Evolutionary conservation across 805 yeast genomes (phyloP), one percentile per base, ranked within the genome.

Genomic region (Wickerhamiella lipophila): DNA sequence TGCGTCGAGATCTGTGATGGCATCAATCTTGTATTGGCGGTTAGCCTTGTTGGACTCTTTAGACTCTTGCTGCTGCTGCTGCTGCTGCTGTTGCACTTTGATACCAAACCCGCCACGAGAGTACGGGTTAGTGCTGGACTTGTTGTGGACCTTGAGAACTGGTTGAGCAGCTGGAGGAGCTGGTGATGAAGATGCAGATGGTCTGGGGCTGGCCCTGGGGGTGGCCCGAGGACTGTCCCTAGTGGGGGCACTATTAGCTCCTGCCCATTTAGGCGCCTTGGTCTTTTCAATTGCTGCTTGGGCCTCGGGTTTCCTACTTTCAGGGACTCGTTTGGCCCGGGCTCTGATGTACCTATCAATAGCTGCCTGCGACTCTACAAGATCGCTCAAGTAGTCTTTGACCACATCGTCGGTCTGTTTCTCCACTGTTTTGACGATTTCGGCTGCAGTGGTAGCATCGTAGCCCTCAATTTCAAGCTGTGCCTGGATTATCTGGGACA

Each of bases 1-100:
- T 1, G 77, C 75, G 51, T 82, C 87, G 6, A 83, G 71, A 51
- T 82, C 89, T 43, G 76, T 70, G 49, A 83, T 60, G 22, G 76
- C 73, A 35, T 75, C 79, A 6, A 78, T 61, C 57, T 73, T 77
- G 53, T 66, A 70, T 56, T 54, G 51, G 2, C 50, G 44, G 16
- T 52, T 32, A 12, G 40, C 39, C 35, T 49, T 43, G 27, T 30
- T 42, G 16, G 19, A 15, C 30, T 43, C 16, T 9, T 18, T n/a
- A 8, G 26, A 23, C 8, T 23, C 26, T 34, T 32, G 18, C 15
- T 16, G 25, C 19, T 8, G 46, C 22, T 22, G 36, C 36, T 40
- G 29, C 6, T 12, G 16, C 30, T 22, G 21, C 15, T 40, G 29
- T 12, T 25, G 23, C 3, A 15, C 27, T 9, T 40, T 40, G 30